A percentile compares a stretch with the other conserved stretches of the same genome.
Evolutionary conservation across 495 filamentous ascomycete species (phyloP).

Genomic region (Podospora pseudocomata): DNA sequence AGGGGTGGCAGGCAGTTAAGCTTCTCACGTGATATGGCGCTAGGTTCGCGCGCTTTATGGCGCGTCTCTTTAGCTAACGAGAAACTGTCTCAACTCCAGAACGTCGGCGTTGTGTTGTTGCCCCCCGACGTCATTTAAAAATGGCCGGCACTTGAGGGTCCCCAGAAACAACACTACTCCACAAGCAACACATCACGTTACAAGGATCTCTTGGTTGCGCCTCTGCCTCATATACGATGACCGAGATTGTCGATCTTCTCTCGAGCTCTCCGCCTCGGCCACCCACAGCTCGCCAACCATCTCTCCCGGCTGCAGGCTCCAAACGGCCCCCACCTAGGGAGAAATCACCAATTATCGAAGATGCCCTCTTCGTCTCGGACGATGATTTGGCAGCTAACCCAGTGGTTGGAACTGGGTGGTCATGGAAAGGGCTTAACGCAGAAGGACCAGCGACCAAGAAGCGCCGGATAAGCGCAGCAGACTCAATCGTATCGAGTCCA

Average conservation of each 20-base stretch:
- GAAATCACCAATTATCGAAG: background rate
- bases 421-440: background rate
- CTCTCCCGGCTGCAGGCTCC: background rate
- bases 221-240: background rate
- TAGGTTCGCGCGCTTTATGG: background rate
- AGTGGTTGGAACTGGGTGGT: background rate
- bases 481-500: background rate
- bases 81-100: background rate
- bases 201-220: background rate
- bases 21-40: background rate
- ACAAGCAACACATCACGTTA: background rate
- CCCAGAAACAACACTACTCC: background rate
- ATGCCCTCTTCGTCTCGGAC: background rate
- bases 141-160: background rate
- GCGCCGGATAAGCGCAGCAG: background rate
- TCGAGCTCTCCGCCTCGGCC: background rate
- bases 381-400: background rate
- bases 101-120: background rate
- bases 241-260: background rate
- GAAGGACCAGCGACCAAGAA: background rate
- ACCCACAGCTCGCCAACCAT: background rate
- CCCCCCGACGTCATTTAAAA: background rate
- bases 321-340: background rate
- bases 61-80: background rate
- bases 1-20: background rate